A percentile compares a stretch with the other conserved stretches of the same genome.
phyloP scores from a whole-genome alignment of 768 basidiomycete genomes.

The Exsudoporus frostii region DNA sequence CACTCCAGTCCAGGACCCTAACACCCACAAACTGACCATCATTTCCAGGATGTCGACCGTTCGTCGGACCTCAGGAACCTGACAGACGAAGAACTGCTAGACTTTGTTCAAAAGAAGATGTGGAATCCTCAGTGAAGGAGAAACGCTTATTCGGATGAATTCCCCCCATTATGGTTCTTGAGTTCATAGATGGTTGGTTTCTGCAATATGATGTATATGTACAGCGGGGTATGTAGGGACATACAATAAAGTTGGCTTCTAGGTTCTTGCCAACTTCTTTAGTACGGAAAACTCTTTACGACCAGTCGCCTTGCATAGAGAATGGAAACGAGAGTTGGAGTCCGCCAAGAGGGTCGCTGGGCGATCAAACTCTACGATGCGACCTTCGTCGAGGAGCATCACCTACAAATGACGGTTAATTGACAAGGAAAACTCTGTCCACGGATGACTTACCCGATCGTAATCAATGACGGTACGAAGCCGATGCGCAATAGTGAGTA shows the following conservation, averaged over 20 bases:
- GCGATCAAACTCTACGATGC: slow-evolving; percentile 74
- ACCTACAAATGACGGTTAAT: slow-evolving; percentile 42
- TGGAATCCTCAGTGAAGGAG: slow-evolving; percentile 53
- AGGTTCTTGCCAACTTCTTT: slow-evolving; percentile 57
- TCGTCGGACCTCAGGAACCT: slow-evolving; percentile 51
- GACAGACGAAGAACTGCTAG: slow-evolving; percentile 52
- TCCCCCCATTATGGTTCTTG: not conserved
- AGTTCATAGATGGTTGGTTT: not conserved
- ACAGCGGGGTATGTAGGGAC: not conserved
- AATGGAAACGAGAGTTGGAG: slow-evolving; percentile 57
- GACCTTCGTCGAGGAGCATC: slow-evolving; percentile 75
- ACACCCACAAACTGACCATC: slow-evolving; percentile 6
- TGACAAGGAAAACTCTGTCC: slow-evolving; percentile 2
- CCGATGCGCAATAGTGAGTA: slow-evolving; percentile 80
- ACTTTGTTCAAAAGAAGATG: slow-evolving; percentile 62
- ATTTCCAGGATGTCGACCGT: slow-evolving; percentile 50
- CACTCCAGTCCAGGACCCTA: slow-evolving; percentile 16
- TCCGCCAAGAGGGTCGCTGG: slow-evolving; percentile 56
- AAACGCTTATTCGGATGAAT: not conserved
- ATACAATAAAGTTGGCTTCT: not conserved
- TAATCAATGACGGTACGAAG: slow-evolving; percentile 81
- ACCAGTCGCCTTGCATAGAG: slow-evolving; percentile 71
- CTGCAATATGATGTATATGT: slow-evolving; percentile 3
- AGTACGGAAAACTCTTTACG: slow-evolving; percentile 65
- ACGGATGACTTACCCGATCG: slow-evolving; percentile 54